Percentiles rank a stretch among this genome's conserved stretches.
Conservation (phyloP, 257 asterid species). For the Cordia subcordata region DNA sequence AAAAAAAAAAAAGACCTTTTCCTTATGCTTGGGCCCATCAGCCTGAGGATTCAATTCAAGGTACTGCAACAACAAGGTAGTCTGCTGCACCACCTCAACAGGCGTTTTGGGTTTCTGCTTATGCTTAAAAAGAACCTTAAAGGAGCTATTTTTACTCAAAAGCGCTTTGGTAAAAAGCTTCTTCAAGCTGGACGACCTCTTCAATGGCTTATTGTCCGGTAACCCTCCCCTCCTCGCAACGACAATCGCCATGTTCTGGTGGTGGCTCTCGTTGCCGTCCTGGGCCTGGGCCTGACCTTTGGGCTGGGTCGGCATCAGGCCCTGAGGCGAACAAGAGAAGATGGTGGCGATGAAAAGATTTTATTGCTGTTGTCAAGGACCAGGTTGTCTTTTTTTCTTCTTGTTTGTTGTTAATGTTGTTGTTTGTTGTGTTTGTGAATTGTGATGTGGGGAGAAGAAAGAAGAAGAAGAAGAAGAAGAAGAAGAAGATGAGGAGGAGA, state of each 20-base stretch:
- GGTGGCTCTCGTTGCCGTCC: neutral
- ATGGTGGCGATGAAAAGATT: neutral
- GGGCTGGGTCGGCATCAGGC: neutral
- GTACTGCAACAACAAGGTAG: conserved; percentile 35
- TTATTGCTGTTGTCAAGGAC: no score
- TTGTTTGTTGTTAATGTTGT: neutral
- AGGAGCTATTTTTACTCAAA: conserved; percentile 29
- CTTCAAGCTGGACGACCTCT: conserved; percentile 20
- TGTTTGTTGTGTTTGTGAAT: neutral
- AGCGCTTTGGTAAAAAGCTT: conserved; percentile 43
- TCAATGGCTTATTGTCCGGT: neutral
- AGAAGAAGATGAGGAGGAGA: neutral
- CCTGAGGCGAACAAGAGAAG: neutral
- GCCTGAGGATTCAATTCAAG: conserved; percentile 25
- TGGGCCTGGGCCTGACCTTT: neutral
- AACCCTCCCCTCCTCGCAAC: neutral
- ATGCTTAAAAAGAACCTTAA: conserved; percentile 55
- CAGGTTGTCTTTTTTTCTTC: neutral
- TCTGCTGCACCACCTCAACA: conserved; percentile 44
- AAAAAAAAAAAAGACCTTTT: conserved; percentile 13
- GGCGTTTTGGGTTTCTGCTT: conserved; percentile 47
- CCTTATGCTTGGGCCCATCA: conserved; percentile 30
- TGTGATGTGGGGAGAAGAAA: neutral
- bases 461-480: neutral
- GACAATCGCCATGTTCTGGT: neutral